Evolutionary conservation across 345 rosid genomes (phyloP).

Genomic region (Salix suchowensis): DNA sequence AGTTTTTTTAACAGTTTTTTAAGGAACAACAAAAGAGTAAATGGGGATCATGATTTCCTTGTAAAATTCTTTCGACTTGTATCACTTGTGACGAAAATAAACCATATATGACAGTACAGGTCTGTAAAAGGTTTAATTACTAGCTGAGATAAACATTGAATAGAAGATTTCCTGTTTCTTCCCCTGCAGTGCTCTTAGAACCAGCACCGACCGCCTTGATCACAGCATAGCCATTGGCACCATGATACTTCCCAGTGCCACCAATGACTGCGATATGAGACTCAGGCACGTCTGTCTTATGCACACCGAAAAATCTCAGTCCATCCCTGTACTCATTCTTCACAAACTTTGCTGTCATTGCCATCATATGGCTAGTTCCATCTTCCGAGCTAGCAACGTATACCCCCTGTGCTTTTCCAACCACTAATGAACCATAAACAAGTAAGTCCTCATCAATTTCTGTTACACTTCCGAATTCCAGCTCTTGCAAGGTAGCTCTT

Average conservation of each 20-base stretch:
- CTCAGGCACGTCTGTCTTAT: conserved; percentile 28
- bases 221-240: conserved; percentile 52
- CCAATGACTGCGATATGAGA: conserved; percentile 55
- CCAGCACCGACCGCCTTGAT: conserved; percentile 24
- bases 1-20: too few relatives aligned
- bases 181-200: background rate
- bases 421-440: conserved; percentile 12
- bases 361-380: conserved; percentile 49
- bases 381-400: conserved; percentile 48
- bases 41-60: too few relatives aligned
- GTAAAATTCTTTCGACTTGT: background rate
- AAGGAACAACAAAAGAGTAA: too few relatives aligned
- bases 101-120: background rate
- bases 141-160: conserved; percentile 41
- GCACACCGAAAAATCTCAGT: conserved; percentile 47
- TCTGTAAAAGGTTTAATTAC: background rate
- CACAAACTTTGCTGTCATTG: conserved; percentile 34
- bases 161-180: conserved; percentile 16
- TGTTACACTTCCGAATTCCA: conserved; percentile 37
- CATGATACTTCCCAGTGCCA: conserved; percentile 39
- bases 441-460: conserved; percentile 37
- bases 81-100: background rate
- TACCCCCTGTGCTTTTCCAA: conserved; percentile 49
- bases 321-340: conserved; percentile 24
- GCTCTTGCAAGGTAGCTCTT: conserved; percentile 42